These are phyloP conservation scores for Starmerella davenportii DNA, from an alignment of 805 yeast genomes.

Conservation along the genomic window DNA sequence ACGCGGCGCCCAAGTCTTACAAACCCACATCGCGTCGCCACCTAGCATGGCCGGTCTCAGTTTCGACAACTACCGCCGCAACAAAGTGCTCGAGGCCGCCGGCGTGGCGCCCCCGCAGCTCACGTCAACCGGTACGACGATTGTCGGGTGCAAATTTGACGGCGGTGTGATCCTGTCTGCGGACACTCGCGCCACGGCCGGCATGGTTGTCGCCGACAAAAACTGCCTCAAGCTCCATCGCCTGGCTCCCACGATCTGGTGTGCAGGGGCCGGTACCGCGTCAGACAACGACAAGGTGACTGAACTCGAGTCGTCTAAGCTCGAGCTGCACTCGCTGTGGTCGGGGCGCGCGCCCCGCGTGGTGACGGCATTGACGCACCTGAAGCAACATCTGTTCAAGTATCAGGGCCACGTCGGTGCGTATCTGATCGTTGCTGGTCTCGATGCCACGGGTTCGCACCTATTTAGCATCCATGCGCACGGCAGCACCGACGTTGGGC, in stretches of 20 bases:
- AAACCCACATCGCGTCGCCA: not conserved
- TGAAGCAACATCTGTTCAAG: constrained; percentile 88
- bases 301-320: constrained; percentile 72
- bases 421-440: constrained; percentile 93
- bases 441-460: constrained; percentile 90
- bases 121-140: constrained; percentile 97
- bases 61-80: constrained; percentile 87
- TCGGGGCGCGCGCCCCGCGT: constrained; percentile 82
- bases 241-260: constrained; percentile 83
- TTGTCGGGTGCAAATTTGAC: constrained; percentile 83
- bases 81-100: constrained; percentile 47
- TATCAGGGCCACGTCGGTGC: constrained; percentile 98
- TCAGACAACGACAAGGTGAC: constrained; percentile 98
- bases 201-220: constrained; percentile 92
- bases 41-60: constrained; percentile 64
- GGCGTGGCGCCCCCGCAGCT: constrained; percentile 72
- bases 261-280: constrained; percentile 99
- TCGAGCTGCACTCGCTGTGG: constrained; percentile 75
- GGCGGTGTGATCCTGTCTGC: constrained; percentile 97
- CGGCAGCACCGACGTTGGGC: constrained; percentile 93
- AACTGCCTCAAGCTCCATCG: constrained; percentile 91
- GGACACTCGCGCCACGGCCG: constrained; percentile 95
- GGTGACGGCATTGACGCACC: constrained; percentile 75
- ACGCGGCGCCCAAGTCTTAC: too few relatives aligned
- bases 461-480: constrained; percentile 89